Base-by-base conservation (phyloP, 208 protist species). In the Phytomonas francai region DNA sequence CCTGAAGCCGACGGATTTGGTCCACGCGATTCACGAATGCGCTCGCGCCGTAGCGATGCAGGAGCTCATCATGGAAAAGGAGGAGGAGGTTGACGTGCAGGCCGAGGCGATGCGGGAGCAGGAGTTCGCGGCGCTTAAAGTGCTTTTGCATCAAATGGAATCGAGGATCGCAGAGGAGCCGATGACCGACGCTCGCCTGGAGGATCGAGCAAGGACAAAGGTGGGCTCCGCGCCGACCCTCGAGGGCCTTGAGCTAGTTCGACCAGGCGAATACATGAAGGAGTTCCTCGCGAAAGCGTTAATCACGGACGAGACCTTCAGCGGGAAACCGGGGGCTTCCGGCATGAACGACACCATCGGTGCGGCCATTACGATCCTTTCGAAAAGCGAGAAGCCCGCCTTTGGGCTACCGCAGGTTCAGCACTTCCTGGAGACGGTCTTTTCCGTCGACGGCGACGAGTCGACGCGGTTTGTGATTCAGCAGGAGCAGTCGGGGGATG, bases 11-110 rank as follows among this genome's bases (percentile, higher is more conserved):
- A 63, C 91, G 19, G 85, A 91, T 25, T 61, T 97, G 31, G 79
- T 81, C 31, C 89, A 80, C 65, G 81, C 89, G 29, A 91, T 97
- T 68, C 78, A 91, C 65, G 92, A 97, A 61, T 91, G 80, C 66
- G 60, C 79, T 22, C 74, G 86, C 19, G 89, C 87, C 42, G 72
- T 93, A 27, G 85, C 84, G 30, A 83, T 85, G 79, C 80, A 81
- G 63, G 57, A 71, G 33, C 45, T 87, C 32, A 27, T 67, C n/a
- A 31, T 65, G 62, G 73, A 81, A 56, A 27, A 59, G 25, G 63
- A 70, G 27, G 33, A 32, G 16, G 74, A 69, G 42, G 64, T 67
- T 19, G 64, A 74, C 22, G 58, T 65, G 7, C 65, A 79, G 25
- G 45, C 69, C n/a, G 70, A 63, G 30, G 67, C 60, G n/a, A 72